phyloP scores from a whole-genome alignment of 345 rosid genomes.

The Anastatica hierochuntica region DNA sequence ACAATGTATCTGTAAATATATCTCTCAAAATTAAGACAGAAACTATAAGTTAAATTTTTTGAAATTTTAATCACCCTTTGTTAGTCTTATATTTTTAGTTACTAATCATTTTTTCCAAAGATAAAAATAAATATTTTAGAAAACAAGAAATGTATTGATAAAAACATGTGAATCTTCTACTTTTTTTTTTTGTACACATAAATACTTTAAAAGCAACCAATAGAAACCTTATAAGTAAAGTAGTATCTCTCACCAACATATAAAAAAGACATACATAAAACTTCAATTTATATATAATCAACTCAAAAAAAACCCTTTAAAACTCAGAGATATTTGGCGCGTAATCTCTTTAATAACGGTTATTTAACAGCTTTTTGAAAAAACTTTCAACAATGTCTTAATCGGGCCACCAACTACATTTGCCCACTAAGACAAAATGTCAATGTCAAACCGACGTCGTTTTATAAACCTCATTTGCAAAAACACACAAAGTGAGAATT shows the following conservation, averaged over 20 bases:
- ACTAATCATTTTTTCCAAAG: too few relatives aligned
- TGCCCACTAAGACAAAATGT: conserved; percentile 13
- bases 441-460: conserved; percentile 4
- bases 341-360: conserved; percentile 12
- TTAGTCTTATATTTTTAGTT: too few relatives aligned
- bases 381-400: conserved; percentile 5
- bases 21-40: too few relatives aligned
- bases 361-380: not conserved
- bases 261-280: not conserved
- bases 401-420: conserved; percentile 22
- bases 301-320: too few relatives aligned
- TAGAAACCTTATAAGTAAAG: conserved; percentile 26
- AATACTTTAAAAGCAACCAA: conserved; percentile 19
- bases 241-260: conserved; percentile 14
- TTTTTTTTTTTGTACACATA: too few relatives aligned
- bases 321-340: conserved; percentile 7
- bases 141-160: too few relatives aligned
- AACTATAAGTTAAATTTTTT: too few relatives aligned
- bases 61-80: too few relatives aligned
- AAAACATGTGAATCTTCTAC: too few relatives aligned
- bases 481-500: not conserved
- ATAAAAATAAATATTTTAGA: too few relatives aligned
- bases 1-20: too few relatives aligned
- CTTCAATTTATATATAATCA: conserved; percentile 1
- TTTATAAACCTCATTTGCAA: conserved; percentile 10